Conservation (phyloP, 78 protist species). For the Guillardia theta region DNA sequence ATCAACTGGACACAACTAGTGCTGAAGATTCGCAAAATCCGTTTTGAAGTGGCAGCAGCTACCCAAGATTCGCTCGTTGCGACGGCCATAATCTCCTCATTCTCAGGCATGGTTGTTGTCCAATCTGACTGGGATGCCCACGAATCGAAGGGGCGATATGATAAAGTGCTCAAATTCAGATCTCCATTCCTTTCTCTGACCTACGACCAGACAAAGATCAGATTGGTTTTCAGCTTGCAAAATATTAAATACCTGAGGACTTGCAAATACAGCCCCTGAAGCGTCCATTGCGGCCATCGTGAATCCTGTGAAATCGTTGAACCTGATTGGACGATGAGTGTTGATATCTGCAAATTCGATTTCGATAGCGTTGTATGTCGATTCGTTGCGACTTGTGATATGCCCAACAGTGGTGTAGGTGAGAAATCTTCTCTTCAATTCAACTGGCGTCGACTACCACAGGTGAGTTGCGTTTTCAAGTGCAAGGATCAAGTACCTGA, state of each 20-base stretch:
- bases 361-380: background rate
- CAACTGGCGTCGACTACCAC: background rate
- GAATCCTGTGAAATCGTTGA: background rate
- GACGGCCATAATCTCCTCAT: background rate
- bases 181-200: background rate
- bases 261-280: background rate
- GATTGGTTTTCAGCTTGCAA: background rate
- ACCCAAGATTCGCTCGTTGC: background rate
- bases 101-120: background rate
- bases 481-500: background rate
- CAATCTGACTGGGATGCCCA: background rate
- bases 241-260: background rate
- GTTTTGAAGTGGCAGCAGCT: background rate
- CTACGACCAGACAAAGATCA: background rate
- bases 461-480: background rate
- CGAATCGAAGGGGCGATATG: background rate
- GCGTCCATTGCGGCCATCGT: background rate
- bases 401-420: background rate
- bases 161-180: background rate
- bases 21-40: background rate
- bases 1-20: background rate
- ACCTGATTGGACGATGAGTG: background rate
- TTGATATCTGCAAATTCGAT: background rate
- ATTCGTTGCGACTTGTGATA: background rate
- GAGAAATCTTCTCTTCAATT: background rate